Base-by-base conservation (phyloP, 768 basidiomycete genomes). In the Russula abietina region DNA sequence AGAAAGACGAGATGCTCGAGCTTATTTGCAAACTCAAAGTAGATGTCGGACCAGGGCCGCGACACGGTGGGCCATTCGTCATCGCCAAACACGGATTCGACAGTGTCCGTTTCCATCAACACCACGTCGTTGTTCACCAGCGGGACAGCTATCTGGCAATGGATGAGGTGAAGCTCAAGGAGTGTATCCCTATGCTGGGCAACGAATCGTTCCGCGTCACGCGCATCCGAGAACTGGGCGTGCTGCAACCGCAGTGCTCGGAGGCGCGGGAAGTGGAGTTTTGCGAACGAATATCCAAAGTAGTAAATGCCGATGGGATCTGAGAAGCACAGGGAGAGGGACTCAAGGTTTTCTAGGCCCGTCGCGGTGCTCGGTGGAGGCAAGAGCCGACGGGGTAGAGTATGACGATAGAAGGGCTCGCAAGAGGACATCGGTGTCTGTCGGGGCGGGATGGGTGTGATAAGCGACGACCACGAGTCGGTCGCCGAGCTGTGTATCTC, bases 281-380 rank as follows among this genome's bases (percentile, higher is more conserved):
- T 39, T 46, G 46, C n/a, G 11, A 59, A 59, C 26, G 52, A 43
- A 36, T 55, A 64, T 2, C 53, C 19, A 16, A 64, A 11, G 26
- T 54, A 60, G 41, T 55, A 43, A 6, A 60, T 32, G 39, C 62
- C 62, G 48, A 55, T 12, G 4, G 39, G 39, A 9, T 64, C 62
- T 0, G 62, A 59, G 46, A 64, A 64, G 48, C 52, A 59, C 1
- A 64, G 53, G 4, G 62, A 28, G 58, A 64, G 62, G 6, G 62
- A 38, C 30, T 55, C 54, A 19, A 64, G 62, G 22, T 59, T 57
- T 16, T 9, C 51, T 7, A 59, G 38, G 4, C 51, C 50, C 12
- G 62, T 33, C 30, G 53, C 30, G 0, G 46, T 10, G 24, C 30
- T 32, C n/a, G 57, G 62, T 5, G 53, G 49, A 16, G 58, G 43